phyloP scores from a whole-genome alignment of 108 stramenopile genomes.

The Bacterosira constricta region DNA sequence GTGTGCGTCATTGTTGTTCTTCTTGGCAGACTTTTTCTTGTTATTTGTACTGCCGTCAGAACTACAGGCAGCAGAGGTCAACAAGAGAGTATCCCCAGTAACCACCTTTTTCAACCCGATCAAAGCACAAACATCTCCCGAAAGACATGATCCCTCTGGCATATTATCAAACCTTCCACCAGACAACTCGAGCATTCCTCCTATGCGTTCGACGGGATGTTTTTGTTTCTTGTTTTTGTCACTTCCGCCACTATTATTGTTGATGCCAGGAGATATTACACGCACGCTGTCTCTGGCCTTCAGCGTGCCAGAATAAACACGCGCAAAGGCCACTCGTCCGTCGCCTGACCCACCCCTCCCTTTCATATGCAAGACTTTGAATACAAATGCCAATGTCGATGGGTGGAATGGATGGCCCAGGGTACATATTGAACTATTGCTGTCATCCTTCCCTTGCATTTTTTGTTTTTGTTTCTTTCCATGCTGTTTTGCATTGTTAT shows the following conservation, averaged over 20 bases:
- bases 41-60: not conserved
- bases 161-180: constrained; percentile 80
- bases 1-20: constrained; percentile 33
- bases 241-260: constrained; percentile 35
- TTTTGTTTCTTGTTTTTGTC: constrained; percentile 43
- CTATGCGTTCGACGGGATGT: constrained; percentile 64
- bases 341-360: constrained; percentile 89
- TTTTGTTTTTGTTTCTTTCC: constrained; percentile 9
- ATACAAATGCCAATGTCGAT: constrained; percentile 79
- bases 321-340: constrained; percentile 88
- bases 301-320: constrained; percentile 83
- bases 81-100: constrained; percentile 85
- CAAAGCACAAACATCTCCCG: constrained; percentile 89
- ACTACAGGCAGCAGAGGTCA: constrained; percentile 42
- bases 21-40: constrained; percentile 32
- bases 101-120: constrained; percentile 83
- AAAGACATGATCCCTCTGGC: constrained; percentile 65
- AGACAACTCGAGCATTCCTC: constrained; percentile 86
- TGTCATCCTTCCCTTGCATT: constrained; percentile 1
- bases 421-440: constrained; percentile 14
- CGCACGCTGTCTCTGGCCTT: constrained; percentile 66
- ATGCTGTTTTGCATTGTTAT: not conserved
- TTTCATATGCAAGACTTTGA: constrained; percentile 93
- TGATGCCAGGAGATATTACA: constrained; percentile 67
- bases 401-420: constrained; percentile 81